A percentile compares a stretch with the other conserved stretches of the same genome.
phyloP scores from a whole-genome alignment of 1,284 basidiomycete genomes.

The Cutaneotrichosporon cavernicola region DNA sequence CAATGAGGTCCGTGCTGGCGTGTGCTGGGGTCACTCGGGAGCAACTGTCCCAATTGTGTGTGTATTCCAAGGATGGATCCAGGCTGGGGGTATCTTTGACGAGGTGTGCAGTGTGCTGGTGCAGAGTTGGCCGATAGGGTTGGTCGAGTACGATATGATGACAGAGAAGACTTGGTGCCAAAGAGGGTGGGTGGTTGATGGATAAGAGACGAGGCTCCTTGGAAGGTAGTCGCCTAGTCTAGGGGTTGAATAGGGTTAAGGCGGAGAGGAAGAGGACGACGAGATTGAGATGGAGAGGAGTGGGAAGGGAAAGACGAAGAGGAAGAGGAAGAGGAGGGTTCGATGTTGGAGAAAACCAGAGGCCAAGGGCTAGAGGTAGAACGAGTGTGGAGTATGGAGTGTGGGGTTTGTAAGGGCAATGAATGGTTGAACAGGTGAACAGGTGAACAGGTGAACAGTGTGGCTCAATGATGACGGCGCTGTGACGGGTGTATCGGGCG shows the following conservation, averaged over 20 bases:
- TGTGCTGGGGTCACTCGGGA: background rate
- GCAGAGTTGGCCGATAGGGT: too few species aligned
- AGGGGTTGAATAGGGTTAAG: background rate
- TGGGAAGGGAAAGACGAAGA: background rate
- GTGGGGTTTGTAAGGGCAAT: background rate
- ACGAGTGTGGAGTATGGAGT: background rate
- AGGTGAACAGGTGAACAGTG: background rate
- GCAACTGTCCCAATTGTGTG: background rate
- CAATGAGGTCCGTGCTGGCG: background rate
- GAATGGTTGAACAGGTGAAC: background rate
- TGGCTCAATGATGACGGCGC: background rate
- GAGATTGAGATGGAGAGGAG: background rate
- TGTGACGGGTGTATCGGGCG: background rate
- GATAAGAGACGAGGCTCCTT: background rate
- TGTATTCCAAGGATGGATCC: background rate
- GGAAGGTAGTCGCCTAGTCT: background rate
- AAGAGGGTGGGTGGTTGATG: background rate
- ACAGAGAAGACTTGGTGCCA: background rate
- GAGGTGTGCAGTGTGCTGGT: background rate
- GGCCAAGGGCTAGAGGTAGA: background rate
- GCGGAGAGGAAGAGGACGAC: background rate
- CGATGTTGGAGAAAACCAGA: background rate
- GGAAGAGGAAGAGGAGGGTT: too few species aligned
- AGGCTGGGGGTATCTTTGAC: background rate
- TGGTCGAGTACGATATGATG: background rate